A percentile compares a stretch with the other conserved stretches of the same genome.
phyloP scores from a whole-genome alignment of 2,329 filamentous ascomycete species.

The Zarea fungicola region DNA sequence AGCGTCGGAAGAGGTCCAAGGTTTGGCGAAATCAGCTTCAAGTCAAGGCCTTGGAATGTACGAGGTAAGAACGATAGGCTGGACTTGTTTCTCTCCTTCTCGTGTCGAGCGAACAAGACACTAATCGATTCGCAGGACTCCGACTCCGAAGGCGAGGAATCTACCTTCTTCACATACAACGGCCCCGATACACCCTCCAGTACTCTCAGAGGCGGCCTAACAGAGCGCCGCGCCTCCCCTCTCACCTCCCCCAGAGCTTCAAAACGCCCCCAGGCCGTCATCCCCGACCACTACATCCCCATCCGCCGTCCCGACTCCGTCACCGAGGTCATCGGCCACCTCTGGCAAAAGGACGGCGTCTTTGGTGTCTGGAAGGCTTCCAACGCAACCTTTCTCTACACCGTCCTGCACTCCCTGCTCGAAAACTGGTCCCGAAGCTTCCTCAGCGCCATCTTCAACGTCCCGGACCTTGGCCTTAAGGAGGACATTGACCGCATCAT shows the following conservation, averaged over 20 bases:
- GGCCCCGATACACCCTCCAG: constrained; percentile 50
- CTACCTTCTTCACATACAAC: constrained; percentile 75
- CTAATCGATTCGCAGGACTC: constrained; percentile 40
- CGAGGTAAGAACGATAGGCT: too few relatives aligned
- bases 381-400: constrained; percentile 90
- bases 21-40: constrained; percentile 24
- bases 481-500: constrained; percentile 73
- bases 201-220: constrained; percentile 26
- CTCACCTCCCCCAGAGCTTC: constrained; percentile 18
- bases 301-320: constrained; percentile 75
- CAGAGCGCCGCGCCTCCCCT: constrained; percentile 28
- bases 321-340: constrained; percentile 76
- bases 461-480: constrained; percentile 75
- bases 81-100: too few relatives aligned
- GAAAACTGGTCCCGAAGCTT: constrained; percentile 91
- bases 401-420: constrained; percentile 75
- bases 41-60: constrained; percentile 30
- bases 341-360: constrained; percentile 84
- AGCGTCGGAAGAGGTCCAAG: constrained; percentile 20
- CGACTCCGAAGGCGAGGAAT: constrained; percentile 71
- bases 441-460: constrained; percentile 82
- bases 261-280: constrained; percentile 29
- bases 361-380: constrained; percentile 94
- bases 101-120: too few relatives aligned
- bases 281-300: constrained; percentile 55